Conservation (phyloP, 495 filamentous ascomycete genomes). For the Hamigera avellanea region DNA sequence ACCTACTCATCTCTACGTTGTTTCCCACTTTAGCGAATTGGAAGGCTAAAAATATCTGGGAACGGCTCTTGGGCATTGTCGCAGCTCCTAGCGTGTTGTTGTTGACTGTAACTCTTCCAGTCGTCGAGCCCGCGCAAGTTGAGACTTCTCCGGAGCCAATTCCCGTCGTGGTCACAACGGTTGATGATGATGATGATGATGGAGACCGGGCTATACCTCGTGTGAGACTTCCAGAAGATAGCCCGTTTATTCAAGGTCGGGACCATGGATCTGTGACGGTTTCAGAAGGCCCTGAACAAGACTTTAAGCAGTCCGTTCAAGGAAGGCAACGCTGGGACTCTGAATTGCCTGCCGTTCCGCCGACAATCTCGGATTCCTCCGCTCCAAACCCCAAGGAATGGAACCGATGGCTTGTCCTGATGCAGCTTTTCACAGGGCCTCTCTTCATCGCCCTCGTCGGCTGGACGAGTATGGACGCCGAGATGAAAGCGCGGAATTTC, state of each 20-base stretch:
- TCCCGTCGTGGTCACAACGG: conserved; percentile 27
- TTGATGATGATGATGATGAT: conserved; percentile 11
- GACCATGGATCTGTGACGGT: conserved; percentile 6
- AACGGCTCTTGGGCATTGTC: conserved; percentile 63
- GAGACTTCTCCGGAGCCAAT: conserved; percentile 29
- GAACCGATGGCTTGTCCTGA: conserved; percentile 79
- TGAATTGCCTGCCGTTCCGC: conserved; percentile 23
- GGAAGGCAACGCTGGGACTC: conserved; percentile 28
- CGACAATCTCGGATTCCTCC: conserved; percentile 8
- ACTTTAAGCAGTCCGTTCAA: conserved; percentile 7
- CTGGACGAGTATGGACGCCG: conserved; percentile 57
- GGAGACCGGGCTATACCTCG: conserved; percentile 8
- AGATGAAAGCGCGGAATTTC: conserved; percentile 37
- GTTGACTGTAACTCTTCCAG: conserved; percentile 84
- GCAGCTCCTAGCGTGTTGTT: conserved; percentile 85
- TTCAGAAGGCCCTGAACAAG: conserved; percentile 5
- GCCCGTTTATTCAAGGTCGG: conserved; percentile 19
- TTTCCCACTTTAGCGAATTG: conserved; percentile 84
- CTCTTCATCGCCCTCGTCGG: conserved; percentile 67
- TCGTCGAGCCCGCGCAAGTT: conserved; percentile 56
- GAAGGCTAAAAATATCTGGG: conserved; percentile 63
- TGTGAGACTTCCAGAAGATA: conserved; percentile 33
- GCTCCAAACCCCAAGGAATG: conserved; percentile 43
- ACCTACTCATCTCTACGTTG: conserved; percentile 58
- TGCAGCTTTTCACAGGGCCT: conserved; percentile 82